Evolutionary conservation across 352 stramenopile species (phyloP).

Genomic region (Globisporangium ultimum): DNA sequence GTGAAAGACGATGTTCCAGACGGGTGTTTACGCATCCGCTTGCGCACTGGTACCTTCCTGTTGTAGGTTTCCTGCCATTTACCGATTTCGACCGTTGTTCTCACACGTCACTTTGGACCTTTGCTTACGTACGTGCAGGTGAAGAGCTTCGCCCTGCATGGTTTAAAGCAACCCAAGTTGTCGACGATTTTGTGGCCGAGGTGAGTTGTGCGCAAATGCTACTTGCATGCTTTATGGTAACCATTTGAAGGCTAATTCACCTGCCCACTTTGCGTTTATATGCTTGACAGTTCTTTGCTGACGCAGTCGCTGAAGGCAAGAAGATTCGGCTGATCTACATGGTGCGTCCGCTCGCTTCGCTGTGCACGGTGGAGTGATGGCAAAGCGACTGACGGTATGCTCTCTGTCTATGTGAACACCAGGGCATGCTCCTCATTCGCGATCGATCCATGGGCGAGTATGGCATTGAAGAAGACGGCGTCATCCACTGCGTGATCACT

Average conservation of each 20-base stretch:
- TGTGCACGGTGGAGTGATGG: background rate
- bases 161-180: conserved; percentile 63
- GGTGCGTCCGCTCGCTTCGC: conserved; percentile 17
- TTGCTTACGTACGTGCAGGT: conserved; percentile 15
- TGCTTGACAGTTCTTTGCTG: conserved; percentile 53
- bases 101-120: background rate
- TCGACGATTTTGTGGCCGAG: conserved; percentile 61
- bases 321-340: conserved; percentile 80
- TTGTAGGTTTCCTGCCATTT: background rate
- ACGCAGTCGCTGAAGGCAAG: conserved; percentile 46
- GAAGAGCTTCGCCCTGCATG: conserved; percentile 49
- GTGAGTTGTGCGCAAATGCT: conserved; percentile 8
- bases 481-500: conserved; percentile 76
- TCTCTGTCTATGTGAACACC: background rate
- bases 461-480: conserved; percentile 66
- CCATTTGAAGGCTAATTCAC: too few species aligned
- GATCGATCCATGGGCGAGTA: conserved; percentile 73
- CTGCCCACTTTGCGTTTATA: background rate
- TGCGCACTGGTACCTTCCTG: conserved; percentile 35
- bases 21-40: conserved; percentile 47
- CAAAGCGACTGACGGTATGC: background rate
- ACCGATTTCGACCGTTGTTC: background rate
- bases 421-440: conserved; percentile 67
- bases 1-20: conserved; percentile 24
- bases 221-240: background rate